Conservation (phyloP, 306 rosid species). For the Fragaria iinumae region DNA sequence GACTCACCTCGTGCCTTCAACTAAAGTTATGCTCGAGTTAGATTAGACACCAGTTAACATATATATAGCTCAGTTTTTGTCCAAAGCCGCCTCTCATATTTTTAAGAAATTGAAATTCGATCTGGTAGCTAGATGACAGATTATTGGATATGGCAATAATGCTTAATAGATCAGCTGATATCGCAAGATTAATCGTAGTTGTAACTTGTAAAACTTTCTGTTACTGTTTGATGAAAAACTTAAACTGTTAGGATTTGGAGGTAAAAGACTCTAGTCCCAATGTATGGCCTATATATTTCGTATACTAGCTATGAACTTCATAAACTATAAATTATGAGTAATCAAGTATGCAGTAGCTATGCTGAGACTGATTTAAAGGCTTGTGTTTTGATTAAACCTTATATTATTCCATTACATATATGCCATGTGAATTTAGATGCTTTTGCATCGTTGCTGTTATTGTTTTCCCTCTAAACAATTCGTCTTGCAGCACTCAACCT, state of each 20-base stretch:
- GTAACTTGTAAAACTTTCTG: not conserved
- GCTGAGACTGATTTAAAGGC: slow-evolving; percentile 2
- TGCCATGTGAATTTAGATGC: slow-evolving; percentile 1
- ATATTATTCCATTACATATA: not conserved
- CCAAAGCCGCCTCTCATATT: not conserved
- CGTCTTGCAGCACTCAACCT: not conserved
- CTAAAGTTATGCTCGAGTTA: not conserved
- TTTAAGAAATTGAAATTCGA: not conserved
- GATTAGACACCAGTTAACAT: not conserved
- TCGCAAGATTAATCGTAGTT: not conserved
- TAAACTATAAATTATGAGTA: not conserved
- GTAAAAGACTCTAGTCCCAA: not conserved
- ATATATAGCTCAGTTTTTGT: not conserved
- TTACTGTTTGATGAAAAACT: not conserved
- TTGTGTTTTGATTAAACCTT: slow-evolving; percentile 1
- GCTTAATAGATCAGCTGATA: not conserved
- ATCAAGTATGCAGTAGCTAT: not conserved
- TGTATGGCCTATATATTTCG: not conserved
- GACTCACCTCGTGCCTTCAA: not conserved
- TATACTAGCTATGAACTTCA: not conserved
- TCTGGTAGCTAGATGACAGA: not conserved
- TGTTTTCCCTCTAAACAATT: slow-evolving; percentile 6
- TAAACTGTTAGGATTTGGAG: not conserved
- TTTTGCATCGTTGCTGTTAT: not conserved
- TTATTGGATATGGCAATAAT: not conserved